These are phyloP conservation scores for Platanthera guangdongensis DNA, from an alignment of 106 monocot species.

Conservation along the genomic window DNA sequence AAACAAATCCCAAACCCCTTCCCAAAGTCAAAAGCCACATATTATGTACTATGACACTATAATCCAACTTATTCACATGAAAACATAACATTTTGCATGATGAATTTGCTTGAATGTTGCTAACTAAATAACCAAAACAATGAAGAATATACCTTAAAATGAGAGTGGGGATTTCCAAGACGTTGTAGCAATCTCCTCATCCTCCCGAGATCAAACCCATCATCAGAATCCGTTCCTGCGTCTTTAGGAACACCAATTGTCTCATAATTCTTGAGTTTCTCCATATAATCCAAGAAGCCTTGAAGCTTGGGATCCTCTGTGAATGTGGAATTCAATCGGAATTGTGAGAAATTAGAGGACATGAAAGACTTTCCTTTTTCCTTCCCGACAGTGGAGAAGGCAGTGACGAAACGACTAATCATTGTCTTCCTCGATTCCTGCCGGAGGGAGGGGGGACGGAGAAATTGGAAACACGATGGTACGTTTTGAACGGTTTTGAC, in stretches of 20 bases:
- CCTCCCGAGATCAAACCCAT: conserved; percentile 97
- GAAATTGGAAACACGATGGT: not conserved
- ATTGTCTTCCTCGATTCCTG: not conserved
- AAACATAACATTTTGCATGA: too few species aligned
- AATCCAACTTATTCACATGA: too few species aligned
- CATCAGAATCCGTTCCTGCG: conserved; percentile 73
- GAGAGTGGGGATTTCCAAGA: conserved; percentile 65
- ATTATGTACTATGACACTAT: too few species aligned
- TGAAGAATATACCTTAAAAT: conserved; percentile 36
- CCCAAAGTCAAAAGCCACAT: too few species aligned
- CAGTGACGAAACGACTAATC: not conserved
- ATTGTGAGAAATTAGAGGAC: not conserved
- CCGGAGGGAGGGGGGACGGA: not conserved
- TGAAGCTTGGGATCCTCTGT: conserved; percentile 33
- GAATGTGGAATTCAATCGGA: conserved; percentile 13
- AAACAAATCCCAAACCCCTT: too few species aligned
- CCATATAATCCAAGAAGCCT: conserved; percentile 73
- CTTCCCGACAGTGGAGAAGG: not conserved
- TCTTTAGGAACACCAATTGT: conserved; percentile 51
- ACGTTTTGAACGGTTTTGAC: too few species aligned
- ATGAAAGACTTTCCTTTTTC: not conserved
- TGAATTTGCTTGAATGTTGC: too few species aligned
- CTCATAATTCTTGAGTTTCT: conserved; percentile 82
- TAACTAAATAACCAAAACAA: too few species aligned
- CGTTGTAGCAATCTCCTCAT: conserved; percentile 62